phyloP scores from a whole-genome alignment of 2,329 filamentous ascomycete species.

The Pyricularia sp. region DNA sequence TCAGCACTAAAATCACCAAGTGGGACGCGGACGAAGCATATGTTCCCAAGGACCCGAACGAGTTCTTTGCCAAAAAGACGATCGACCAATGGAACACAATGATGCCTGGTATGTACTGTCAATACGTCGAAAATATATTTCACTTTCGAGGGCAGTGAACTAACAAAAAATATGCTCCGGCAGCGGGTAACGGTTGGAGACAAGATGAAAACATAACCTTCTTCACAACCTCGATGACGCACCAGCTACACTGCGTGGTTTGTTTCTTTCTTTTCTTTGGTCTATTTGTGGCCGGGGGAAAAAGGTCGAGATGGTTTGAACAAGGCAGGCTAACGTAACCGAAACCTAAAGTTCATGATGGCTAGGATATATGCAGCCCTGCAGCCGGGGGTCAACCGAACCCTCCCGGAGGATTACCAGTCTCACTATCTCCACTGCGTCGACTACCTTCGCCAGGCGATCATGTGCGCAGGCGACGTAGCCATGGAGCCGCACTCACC shows the following conservation, averaged over 20 bases:
- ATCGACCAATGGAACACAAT: conserved; percentile 28
- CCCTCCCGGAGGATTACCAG: conserved; percentile 17
- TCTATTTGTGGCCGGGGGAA: too few species aligned
- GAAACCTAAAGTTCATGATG: conserved; percentile 21
- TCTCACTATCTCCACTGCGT: conserved; percentile 31
- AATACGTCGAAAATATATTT: background rate
- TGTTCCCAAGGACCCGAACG: conserved; percentile 25
- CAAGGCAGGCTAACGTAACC: background rate
- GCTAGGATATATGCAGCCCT: conserved; percentile 21
- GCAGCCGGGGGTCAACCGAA: conserved; percentile 9
- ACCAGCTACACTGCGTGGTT: conserved; percentile 30
- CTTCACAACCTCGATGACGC: conserved; percentile 30
- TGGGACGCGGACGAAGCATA: conserved; percentile 28
- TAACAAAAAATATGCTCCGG: background rate
- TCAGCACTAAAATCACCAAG: conserved; percentile 25
- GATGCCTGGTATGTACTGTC: conserved; percentile 24
- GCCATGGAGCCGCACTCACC: conserved; percentile 26
- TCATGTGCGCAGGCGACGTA: conserved; percentile 28
- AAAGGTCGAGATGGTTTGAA: background rate
- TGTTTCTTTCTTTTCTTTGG: conserved; percentile 3
- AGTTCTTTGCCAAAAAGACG: conserved; percentile 27
- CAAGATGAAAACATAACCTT: conserved; percentile 19
- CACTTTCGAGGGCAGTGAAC: conserved; percentile 8
- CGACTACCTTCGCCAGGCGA: conserved; percentile 29
- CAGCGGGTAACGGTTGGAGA: background rate